Evolutionary conservation across 257 asterid species (phyloP), one percentile per base, ranked within the genome.

Genomic region (Solanum bulbocastanum): DNA sequence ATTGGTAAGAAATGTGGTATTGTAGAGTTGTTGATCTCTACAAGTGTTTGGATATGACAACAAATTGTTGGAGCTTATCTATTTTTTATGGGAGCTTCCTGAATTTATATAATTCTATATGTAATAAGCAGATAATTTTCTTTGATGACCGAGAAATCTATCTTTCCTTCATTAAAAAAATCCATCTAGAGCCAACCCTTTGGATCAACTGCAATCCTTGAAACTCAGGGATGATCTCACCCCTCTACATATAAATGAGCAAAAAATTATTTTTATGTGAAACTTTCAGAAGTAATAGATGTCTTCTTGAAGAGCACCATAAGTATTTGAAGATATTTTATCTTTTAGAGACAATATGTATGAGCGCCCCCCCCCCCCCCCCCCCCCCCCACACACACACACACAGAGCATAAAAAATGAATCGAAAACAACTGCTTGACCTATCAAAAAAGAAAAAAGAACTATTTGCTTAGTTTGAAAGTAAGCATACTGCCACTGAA

Each of bases 1-100:
- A 93, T 97, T 90, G 99, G 99, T 97, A 90, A 83, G 90, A 88
- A 87, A 73, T 88, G 85, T 66, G 56, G 60, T 32, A 84, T 65
- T 46, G 44, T 86, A 30, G 40, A 73, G 18, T 49, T 82, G 69
- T 81, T 81, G 69, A 49, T 10, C 42, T 46, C 16, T 25, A 44
- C 66, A 44, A 27, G 6, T 27, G 23, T 46, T 46, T 81, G 85
- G 85, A 46, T 81, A 81, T 81, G 85, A 15, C 40, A 15, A 2
- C 30, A 81, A 22, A 30, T 16, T 16, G 40, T 44, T 79, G 85
- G 39, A 44, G 39, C 66, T 42, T 79, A 27, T 78, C n/a, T 79
- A 16, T 44, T 27, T 42, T 42, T 27, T 79, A 8, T 5, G 39
- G 65, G 39, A 79, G 39, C 65, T 15, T 46, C 85, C 85, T 9